Evolutionary conservation across 352 stramenopile species (phyloP).

Genomic region (Globisporangium radiosum): DNA sequence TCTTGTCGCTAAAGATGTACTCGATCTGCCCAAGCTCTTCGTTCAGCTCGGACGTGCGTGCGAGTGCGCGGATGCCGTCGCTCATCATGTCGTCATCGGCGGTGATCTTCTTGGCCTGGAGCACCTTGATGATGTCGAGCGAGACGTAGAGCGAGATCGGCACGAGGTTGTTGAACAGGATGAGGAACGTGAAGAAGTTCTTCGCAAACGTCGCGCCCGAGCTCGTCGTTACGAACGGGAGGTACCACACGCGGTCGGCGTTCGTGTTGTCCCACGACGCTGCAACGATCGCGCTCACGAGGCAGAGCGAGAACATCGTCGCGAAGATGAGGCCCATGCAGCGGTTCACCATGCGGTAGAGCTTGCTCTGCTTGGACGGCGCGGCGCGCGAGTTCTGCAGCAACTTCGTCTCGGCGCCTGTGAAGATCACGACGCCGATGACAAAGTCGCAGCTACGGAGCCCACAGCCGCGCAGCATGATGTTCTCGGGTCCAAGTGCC

Average conservation of each 20-base stretch:
- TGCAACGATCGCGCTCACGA: constrained; percentile 61
- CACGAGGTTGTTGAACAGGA: constrained; percentile 95
- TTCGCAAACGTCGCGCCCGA: constrained; percentile 37
- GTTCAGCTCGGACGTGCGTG: constrained; percentile 84
- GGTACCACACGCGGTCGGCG: constrained; percentile 38
- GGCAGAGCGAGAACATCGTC: constrained; percentile 35
- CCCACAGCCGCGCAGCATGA: constrained; percentile 82
- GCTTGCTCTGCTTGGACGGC: constrained; percentile 67
- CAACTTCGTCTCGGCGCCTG: constrained; percentile 85
- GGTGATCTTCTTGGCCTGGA: constrained; percentile 82
- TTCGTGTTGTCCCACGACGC: constrained; percentile 38
- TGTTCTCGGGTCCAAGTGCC: constrained; percentile 55
- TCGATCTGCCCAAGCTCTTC: constrained; percentile 93
- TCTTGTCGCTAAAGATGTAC: constrained; percentile 99
- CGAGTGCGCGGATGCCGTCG: constrained; percentile 62
- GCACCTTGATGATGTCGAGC: constrained; percentile 85
- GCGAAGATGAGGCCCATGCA: constrained; percentile 64
- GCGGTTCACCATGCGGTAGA: constrained; percentile 63
- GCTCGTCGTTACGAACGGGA: constrained; percentile 17
- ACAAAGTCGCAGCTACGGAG: constrained; percentile 52
- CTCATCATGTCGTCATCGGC: constrained; percentile 82
- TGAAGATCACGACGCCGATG: constrained; percentile 85
- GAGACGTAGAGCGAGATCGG: constrained; percentile 93
- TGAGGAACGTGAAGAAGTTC: constrained; percentile 93
- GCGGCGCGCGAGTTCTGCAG: constrained; percentile 67